Percentiles rank a stretch among this genome's conserved stretches.
phyloP scores from a whole-genome alignment of 345 rosid genomes.

The Hevea brasiliensis region DNA sequence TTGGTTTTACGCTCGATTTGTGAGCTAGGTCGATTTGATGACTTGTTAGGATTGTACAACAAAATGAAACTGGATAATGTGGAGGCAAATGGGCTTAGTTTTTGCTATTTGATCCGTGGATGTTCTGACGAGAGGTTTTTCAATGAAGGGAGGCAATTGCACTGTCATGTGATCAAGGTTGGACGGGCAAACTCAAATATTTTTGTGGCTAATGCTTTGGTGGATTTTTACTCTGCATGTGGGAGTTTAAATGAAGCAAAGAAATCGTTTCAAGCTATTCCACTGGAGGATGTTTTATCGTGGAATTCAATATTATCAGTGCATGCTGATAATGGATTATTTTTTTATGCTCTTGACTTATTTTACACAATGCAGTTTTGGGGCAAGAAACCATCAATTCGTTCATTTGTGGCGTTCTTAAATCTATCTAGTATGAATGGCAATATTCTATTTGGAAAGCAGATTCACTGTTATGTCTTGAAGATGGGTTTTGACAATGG shows the following conservation, averaged over 20 bases:
- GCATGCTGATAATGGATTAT: conserved; percentile 33
- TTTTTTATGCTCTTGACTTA: conserved; percentile 50
- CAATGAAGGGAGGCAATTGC: conserved; percentile 68
- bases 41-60: conserved; percentile 40
- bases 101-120: conserved; percentile 63
- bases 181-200: conserved; percentile 52
- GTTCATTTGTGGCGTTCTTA: conserved; percentile 60
- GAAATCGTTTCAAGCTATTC: conserved; percentile 50
- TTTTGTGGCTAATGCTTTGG: conserved; percentile 65
- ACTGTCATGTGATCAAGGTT: conserved; percentile 52
- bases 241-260: conserved; percentile 43
- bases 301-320: conserved; percentile 79
- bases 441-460: conserved; percentile 53
- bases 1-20: conserved; percentile 49
- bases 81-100: conserved; percentile 57
- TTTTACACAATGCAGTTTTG: conserved; percentile 68
- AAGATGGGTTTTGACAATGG: conserved; percentile 54
- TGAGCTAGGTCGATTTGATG: conserved; percentile 37
- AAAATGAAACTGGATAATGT: conserved; percentile 51
- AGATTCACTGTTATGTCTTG: conserved; percentile 59
- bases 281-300: conserved; percentile 54
- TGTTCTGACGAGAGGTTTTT: conserved; percentile 47
- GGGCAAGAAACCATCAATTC: conserved; percentile 63
- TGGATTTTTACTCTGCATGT: conserved; percentile 74
- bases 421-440: conserved; percentile 49